A percentile compares a stretch with the other conserved stretches of the same genome.
Evolutionary conservation across 306 rosid genomes (phyloP).

Genomic region (Betula pendula): DNA sequence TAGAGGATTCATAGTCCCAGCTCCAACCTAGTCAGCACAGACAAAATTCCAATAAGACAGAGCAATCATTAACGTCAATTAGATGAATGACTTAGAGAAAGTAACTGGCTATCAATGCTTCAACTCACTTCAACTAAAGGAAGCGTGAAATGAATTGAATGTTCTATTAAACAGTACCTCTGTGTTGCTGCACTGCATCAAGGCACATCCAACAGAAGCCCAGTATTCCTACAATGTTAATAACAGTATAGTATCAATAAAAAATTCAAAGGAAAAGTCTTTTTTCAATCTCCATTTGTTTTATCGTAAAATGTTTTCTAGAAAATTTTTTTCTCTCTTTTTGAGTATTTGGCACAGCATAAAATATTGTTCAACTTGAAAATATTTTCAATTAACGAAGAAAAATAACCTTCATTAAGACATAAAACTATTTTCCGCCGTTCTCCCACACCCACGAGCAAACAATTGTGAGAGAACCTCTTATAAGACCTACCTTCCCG

Average conservation of each 20-base stretch:
- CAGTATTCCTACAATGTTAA: conserved; percentile 62
- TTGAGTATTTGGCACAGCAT: too few relatives aligned
- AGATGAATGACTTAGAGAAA: background rate
- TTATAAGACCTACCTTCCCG: too few relatives aligned
- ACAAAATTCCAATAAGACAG: conserved; percentile 13
- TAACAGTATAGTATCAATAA: conserved; percentile 21
- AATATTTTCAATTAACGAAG: too few relatives aligned
- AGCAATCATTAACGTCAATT: background rate
- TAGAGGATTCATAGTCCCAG: conserved; percentile 98
- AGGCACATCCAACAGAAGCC: conserved; percentile 98
- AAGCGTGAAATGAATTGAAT: background rate
- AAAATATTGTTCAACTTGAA: too few relatives aligned
- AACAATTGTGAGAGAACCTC: too few relatives aligned
- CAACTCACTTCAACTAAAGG: background rate
- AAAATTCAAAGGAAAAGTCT: background rate
- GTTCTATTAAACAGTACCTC: conserved; percentile 56
- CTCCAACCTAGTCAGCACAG: conserved; percentile 78
- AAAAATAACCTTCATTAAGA: too few relatives aligned
- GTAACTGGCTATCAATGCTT: conserved; percentile 7
- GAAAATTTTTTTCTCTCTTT: too few relatives aligned
- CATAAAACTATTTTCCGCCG: too few relatives aligned
- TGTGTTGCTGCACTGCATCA: conserved; percentile 99
- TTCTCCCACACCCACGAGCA: too few relatives aligned
- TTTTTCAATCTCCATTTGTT: conserved; percentile 1
- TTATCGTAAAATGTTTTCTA: too few relatives aligned